These are phyloP conservation scores for Rhodamnia argentea DNA, from an alignment of 345 rosid species.

Conservation along the genomic window DNA sequence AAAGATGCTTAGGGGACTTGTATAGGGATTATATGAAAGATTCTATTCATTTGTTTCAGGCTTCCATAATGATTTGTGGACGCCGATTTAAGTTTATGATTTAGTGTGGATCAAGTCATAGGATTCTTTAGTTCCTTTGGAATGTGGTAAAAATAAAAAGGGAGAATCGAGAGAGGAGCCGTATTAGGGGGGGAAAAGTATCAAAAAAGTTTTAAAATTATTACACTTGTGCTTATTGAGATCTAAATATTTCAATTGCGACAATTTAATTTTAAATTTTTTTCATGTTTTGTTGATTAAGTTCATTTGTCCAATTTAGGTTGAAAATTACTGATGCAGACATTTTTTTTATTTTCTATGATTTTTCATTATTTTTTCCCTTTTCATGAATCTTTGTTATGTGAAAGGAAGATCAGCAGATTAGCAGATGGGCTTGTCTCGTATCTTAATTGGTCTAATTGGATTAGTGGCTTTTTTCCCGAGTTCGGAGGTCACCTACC, in stretches of 20 bases:
- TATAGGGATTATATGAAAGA: constrained; percentile 6
- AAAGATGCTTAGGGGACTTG: constrained; percentile 12
- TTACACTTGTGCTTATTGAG: too few species aligned
- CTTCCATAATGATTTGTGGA: constrained; percentile 10
- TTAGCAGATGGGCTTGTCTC: neutral
- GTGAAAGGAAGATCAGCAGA: too few species aligned
- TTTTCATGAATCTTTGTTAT: too few species aligned
- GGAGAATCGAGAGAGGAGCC: neutral
- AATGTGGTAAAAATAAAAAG: neutral
- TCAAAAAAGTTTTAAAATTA: neutral
- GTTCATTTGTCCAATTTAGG: too few species aligned
- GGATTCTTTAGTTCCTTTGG: neutral
- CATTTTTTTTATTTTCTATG: too few species aligned
- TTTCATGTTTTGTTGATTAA: too few species aligned
- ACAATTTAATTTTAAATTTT: too few species aligned
- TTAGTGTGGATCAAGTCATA: neutral
- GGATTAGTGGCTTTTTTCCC: neutral
- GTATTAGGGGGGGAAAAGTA: neutral
- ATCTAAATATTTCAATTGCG: too few species aligned
- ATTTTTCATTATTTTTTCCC: too few species aligned
- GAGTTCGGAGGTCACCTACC: neutral
- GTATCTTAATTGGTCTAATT: neutral
- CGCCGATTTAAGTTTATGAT: neutral
- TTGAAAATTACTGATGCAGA: too few species aligned
- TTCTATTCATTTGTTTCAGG: constrained; percentile 18